A percentile compares a stretch with the other conserved stretches of the same genome.
phyloP scores from a whole-genome alignment of 2,329 filamentous ascomycete genomes.

The Claviceps capensis region DNA sequence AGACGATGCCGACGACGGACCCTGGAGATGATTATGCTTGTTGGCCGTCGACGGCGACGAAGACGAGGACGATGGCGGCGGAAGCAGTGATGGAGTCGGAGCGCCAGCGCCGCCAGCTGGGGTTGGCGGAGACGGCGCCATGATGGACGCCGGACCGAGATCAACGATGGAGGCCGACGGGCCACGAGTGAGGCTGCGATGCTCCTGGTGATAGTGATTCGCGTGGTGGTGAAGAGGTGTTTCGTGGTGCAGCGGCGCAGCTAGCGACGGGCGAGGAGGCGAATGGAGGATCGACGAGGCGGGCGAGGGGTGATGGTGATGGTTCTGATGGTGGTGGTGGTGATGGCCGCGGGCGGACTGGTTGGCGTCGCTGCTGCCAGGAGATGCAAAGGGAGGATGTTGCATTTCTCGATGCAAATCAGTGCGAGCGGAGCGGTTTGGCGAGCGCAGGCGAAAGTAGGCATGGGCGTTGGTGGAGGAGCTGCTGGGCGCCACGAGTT shows the following conservation, averaged over 20 bases:
- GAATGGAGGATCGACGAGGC: slow-evolving; percentile 18
- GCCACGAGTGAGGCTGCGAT: slow-evolving; percentile 13
- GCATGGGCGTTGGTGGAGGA: slow-evolving; percentile 1
- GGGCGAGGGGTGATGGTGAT: slow-evolving; percentile 7
- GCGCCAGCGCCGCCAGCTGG: slow-evolving; percentile 16
- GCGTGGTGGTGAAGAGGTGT: slow-evolving; percentile 3
- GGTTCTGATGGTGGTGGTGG: not conserved
- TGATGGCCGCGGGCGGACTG: slow-evolving; percentile 16
- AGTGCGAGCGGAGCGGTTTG: slow-evolving; percentile 22
- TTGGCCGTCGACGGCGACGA: slow-evolving; percentile 11
- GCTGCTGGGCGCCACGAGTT: not conserved
- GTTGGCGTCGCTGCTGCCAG: slow-evolving; percentile 14
- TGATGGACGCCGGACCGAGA: slow-evolving; percentile 15
- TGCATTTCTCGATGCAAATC: slow-evolving; percentile 20
- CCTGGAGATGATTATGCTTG: slow-evolving; percentile 13
- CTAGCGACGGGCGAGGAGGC: slow-evolving; percentile 13
- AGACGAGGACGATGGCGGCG: slow-evolving; percentile 13
- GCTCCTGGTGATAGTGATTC: not conserved
- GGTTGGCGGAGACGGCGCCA: slow-evolving; percentile 17
- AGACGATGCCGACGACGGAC: slow-evolving; percentile 15
- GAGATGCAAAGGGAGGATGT: slow-evolving; percentile 18
- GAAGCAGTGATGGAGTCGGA: slow-evolving; percentile 16
- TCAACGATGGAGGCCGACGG: not conserved
- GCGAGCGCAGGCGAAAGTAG: slow-evolving; percentile 35
- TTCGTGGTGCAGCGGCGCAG: slow-evolving; percentile 7